A percentile compares a stretch with the other conserved stretches of the same genome.
phyloP scores from a whole-genome alignment of 2,329 filamentous ascomycete genomes.

The Talaromyces pinophilus region DNA sequence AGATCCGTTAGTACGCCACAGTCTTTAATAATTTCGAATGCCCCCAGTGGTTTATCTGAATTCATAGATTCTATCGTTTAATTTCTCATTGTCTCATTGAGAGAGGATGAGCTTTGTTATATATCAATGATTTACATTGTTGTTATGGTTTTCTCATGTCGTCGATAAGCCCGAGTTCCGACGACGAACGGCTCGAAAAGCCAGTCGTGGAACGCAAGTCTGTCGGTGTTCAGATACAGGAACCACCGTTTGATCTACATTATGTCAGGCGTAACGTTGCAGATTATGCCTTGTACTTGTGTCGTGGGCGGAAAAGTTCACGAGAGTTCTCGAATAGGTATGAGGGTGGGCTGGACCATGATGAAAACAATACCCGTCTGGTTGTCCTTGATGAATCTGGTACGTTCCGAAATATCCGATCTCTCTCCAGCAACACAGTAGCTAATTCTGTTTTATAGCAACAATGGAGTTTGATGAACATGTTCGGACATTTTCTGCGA shows the following conservation, averaged over 20 bases:
- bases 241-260: not conserved
- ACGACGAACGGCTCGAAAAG: constrained; percentile 9
- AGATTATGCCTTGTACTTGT: constrained; percentile 27
- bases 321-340: not conserved
- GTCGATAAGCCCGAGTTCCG: constrained; percentile 10
- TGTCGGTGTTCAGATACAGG: not conserved
- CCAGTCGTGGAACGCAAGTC: not conserved
- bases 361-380: not conserved
- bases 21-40: not conserved
- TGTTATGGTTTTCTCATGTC: constrained; percentile 7
- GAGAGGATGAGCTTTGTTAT: not conserved
- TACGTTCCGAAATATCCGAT: not conserved
- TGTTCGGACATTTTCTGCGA: constrained; percentile 12
- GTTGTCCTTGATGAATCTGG: constrained; percentile 20
- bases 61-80: not conserved
- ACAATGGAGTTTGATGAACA: constrained; percentile 23
- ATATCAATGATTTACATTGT: not conserved
- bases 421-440: not conserved
- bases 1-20: not conserved
- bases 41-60: not conserved
- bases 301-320: constrained; percentile 25
- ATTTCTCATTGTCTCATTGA: no score
- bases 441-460: not conserved
- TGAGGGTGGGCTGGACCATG: no score
- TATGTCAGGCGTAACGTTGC: not conserved